phyloP scores from a whole-genome alignment of 345 rosid species.

The Trapa incisa region DNA sequence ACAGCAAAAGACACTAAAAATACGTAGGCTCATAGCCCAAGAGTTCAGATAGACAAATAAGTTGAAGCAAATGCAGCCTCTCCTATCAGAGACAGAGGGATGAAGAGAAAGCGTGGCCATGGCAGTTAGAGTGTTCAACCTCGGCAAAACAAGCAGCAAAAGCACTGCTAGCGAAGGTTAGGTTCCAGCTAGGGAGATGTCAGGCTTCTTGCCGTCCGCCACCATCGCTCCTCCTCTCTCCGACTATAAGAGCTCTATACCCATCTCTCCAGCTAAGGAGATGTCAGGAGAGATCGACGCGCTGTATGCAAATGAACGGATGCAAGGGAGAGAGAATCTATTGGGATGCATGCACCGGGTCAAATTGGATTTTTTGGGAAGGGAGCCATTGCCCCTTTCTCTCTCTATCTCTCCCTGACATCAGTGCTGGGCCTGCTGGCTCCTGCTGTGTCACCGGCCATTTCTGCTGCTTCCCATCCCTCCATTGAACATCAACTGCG shows the following conservation, averaged over 20 bases:
- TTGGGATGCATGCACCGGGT: too few relatives aligned
- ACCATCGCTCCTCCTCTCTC: conserved; percentile 38
- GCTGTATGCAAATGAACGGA: too few relatives aligned
- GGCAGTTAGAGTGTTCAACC: conserved; percentile 22
- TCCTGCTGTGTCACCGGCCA: too few relatives aligned
- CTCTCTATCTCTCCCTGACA: too few relatives aligned
- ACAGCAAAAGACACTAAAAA: neutral
- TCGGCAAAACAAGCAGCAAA: conserved; percentile 95
- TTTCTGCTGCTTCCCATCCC: too few relatives aligned
- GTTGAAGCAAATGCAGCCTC: neutral
- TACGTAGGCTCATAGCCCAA: neutral
- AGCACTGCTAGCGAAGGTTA: conserved; percentile 71
- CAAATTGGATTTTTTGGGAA: too few relatives aligned
- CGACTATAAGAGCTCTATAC: neutral
- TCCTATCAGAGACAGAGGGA: neutral
- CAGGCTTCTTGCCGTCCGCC: conserved; percentile 63
- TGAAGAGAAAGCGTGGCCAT: neutral
- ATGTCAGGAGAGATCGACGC: too few relatives aligned
- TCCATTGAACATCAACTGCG: too few relatives aligned
- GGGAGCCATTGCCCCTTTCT: too few relatives aligned
- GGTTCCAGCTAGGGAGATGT: conserved; percentile 61
- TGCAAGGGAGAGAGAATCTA: too few relatives aligned
- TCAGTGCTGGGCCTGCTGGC: too few relatives aligned
- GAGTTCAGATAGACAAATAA: too few relatives aligned
- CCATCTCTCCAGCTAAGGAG: neutral